These are phyloP conservation scores for Pleurotus platypus DNA, from an alignment of 768 basidiomycete species.

Conservation along the genomic window DNA sequence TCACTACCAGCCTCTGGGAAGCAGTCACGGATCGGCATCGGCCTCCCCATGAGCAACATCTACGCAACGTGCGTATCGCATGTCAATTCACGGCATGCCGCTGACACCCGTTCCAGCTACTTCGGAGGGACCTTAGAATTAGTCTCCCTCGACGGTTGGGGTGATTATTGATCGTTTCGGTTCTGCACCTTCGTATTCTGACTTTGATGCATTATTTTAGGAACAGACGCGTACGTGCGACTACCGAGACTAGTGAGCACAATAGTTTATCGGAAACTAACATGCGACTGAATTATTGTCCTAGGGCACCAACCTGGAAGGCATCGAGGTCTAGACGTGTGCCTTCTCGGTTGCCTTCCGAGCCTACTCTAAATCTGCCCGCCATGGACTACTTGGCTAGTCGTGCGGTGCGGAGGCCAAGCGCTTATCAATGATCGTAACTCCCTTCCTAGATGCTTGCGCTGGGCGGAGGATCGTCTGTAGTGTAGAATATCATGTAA, in stretches of 20 bases:
- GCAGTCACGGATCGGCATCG: conserved; percentile 74
- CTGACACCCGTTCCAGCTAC: conserved; percentile 44
- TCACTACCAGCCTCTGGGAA: conserved; percentile 26
- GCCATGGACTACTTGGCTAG: no score
- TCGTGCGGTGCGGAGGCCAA: no score
- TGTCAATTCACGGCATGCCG: not conserved
- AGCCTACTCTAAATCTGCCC: no score
- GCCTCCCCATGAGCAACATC: conserved; percentile 87
- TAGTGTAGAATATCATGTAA: no score
- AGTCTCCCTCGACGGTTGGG: conserved; percentile 81
- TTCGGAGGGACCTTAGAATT: conserved; percentile 80
- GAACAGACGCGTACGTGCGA: conserved; percentile 79
- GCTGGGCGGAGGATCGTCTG: no score
- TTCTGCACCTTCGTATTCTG: not conserved
- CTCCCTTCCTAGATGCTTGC: no score
- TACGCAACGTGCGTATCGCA: conserved; percentile 63
- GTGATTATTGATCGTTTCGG: conserved; percentile 37
- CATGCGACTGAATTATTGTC: not conserved
- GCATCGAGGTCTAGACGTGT: conserved; percentile 62
- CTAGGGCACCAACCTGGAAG: conserved; percentile 83
- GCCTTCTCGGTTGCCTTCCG: not conserved
- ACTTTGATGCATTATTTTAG: conserved; percentile 28
- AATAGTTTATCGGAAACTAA: not conserved
- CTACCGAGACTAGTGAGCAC: conserved; percentile 72
- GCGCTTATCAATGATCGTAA: no score